These are phyloP conservation scores for Periconia sp. DNA, from an alignment of 2,329 filamentous ascomycete species.

Conservation along the genomic window DNA sequence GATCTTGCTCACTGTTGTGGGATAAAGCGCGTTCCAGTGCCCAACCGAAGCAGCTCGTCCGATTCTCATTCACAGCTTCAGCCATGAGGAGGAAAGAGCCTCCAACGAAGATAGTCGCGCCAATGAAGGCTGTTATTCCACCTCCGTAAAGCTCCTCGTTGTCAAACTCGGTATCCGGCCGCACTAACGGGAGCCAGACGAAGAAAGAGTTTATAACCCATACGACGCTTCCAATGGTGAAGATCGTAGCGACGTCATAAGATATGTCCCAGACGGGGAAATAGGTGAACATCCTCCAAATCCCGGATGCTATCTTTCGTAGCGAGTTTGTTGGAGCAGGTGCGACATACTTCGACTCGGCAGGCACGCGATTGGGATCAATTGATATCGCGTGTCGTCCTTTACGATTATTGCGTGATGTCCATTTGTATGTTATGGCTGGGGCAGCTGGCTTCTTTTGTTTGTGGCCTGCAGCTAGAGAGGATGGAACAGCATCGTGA, in stretches of 20 bases:
- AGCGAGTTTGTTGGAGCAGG: constrained; percentile 44
- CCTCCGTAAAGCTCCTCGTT: constrained; percentile 61
- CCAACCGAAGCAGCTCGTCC: constrained; percentile 72
- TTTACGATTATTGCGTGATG: constrained; percentile 53
- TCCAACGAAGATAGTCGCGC: constrained; percentile 70
- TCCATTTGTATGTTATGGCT: constrained; percentile 42
- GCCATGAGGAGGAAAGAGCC: constrained; percentile 68
- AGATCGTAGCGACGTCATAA: constrained; percentile 60
- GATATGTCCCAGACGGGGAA: constrained; percentile 65
- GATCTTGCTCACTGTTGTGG: constrained; percentile 23
- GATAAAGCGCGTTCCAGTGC: constrained; percentile 62
- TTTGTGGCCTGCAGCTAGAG: neutral
- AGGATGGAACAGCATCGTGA: neutral
- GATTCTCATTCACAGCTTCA: constrained; percentile 72
- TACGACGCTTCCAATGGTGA: constrained; percentile 58
- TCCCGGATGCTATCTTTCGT: constrained; percentile 40
- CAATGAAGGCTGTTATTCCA: constrained; percentile 70
- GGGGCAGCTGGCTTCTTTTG: neutral
- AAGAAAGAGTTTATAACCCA: constrained; percentile 66
- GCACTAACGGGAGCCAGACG: constrained; percentile 64
- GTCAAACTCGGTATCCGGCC: constrained; percentile 60
- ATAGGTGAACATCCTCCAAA: constrained; percentile 57
- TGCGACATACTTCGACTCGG: constrained; percentile 26
- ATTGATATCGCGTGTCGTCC: constrained; percentile 48
- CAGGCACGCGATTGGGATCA: constrained; percentile 12